phyloP scores from a whole-genome alignment of 1,139 yeast species.

The Blastobotrys elegans region DNA sequence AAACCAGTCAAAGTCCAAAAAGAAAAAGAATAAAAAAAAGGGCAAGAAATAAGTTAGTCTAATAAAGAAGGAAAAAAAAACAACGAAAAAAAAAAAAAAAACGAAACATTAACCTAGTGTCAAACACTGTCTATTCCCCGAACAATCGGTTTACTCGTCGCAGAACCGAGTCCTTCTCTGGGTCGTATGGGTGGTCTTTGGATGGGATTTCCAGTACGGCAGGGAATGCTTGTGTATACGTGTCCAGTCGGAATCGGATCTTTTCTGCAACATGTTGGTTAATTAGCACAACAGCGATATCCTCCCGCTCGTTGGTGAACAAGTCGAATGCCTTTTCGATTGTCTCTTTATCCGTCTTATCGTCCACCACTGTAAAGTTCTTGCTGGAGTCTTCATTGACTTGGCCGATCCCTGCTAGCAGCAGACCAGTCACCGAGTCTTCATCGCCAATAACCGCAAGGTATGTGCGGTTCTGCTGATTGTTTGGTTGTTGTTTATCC shows the following conservation, averaged over 20 bases:
- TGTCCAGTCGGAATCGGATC: conserved; percentile 77
- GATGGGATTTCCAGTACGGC: conserved; percentile 96
- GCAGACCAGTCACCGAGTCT: conserved; percentile 93
- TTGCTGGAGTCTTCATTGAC: conserved; percentile 65
- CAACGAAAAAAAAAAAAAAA: not conserved
- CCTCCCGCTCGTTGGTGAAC: conserved; percentile 73
- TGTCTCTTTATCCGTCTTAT: conserved; percentile 71
- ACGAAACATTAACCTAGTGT: not conserved
- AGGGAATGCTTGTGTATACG: conserved; percentile 87
- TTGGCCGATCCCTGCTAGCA: conserved; percentile 95
- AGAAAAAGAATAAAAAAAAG: conserved; percentile 34
- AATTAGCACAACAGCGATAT: conserved; percentile 85
- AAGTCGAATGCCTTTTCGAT: conserved; percentile 70
- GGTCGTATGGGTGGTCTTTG: conserved; percentile 96
- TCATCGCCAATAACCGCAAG: conserved; percentile 96
- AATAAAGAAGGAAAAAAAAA: not conserved
- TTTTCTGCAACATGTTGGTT: conserved; percentile 94
- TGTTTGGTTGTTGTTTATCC: conserved; percentile 3
- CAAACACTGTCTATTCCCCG: conserved; percentile 58
- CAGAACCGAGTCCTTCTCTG: conserved; percentile 93
- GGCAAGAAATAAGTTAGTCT: conserved; percentile 23
- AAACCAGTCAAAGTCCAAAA: conserved; percentile 17
- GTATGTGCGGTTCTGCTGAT: conserved; percentile 47
- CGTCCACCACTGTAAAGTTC: conserved; percentile 79
- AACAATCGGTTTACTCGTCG: conserved; percentile 90